Percentiles rank a stretch among this genome's conserved stretches.
These are phyloP conservation scores for Lactarius hatsudake DNA, from an alignment of 768 basidiomycete genomes.

Conservation along the genomic window DNA sequence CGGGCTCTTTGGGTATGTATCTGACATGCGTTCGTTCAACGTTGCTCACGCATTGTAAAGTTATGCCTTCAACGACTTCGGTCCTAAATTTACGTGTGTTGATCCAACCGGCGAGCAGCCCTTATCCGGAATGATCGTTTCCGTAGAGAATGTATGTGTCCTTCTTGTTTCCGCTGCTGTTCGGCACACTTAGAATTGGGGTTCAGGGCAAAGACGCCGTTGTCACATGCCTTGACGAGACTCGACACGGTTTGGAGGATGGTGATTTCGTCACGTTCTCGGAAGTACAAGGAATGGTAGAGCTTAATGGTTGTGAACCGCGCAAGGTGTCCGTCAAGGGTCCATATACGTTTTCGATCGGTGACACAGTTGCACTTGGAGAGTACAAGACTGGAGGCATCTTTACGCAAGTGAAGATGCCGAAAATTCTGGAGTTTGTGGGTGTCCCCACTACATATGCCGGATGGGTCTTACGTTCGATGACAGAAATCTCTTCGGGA, in stretches of 20 bases:
- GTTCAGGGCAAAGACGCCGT: slow-evolving; percentile 79
- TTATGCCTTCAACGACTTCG: slow-evolving; percentile 95
- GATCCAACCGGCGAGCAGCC: slow-evolving; percentile 98
- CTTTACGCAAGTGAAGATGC: slow-evolving; percentile 99
- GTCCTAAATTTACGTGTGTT: slow-evolving; percentile 89
- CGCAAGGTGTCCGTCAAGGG: slow-evolving; percentile 92
- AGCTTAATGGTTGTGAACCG: slow-evolving; percentile 87
- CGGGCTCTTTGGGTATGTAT: slow-evolving; percentile 86
- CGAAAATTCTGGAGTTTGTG: slow-evolving; percentile 92
- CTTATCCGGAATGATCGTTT: slow-evolving; percentile 91
- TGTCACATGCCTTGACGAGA: slow-evolving; percentile 95
- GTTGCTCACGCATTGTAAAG: slow-evolving; percentile 40
- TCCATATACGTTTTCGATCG: slow-evolving; percentile 96
- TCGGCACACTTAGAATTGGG: slow-evolving; percentile 12
- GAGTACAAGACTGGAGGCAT: slow-evolving; percentile 86
- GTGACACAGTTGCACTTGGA: slow-evolving; percentile 77
- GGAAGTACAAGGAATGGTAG: slow-evolving; percentile 93
- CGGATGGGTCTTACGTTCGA: background rate
- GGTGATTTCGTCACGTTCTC: slow-evolving; percentile 96
- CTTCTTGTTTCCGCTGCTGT: background rate
- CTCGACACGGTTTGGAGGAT: slow-evolving; percentile 97
- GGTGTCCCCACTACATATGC: slow-evolving; percentile 35
- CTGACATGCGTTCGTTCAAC: slow-evolving; percentile 6
- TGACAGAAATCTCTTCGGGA: slow-evolving; percentile 89
- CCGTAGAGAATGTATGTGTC: slow-evolving; percentile 71